Percentiles rank a stretch among this genome's conserved stretches.
Conservation (phyloP, 2,329 filamentous ascomycete species). For the Macrophomina pseudophaseolina region DNA sequence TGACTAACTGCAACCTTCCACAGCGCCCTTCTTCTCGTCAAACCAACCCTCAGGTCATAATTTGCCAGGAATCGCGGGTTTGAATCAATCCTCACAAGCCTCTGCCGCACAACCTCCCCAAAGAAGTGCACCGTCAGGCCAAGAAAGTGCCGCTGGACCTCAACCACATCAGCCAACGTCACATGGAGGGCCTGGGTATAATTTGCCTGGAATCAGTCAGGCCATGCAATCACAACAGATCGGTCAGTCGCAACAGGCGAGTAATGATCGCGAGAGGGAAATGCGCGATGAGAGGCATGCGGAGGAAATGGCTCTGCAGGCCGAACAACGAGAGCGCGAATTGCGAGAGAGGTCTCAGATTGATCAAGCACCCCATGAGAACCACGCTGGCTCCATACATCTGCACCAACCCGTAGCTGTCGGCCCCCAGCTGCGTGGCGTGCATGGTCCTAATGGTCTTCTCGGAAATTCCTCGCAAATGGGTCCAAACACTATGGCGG, state of each 20-base stretch:
- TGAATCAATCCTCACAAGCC: slow-evolving; percentile 51
- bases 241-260: slow-evolving; percentile 39
- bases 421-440: slow-evolving; percentile 73
- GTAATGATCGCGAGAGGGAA: slow-evolving; percentile 52
- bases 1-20: not conserved
- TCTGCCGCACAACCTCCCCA: slow-evolving; percentile 45
- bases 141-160: slow-evolving; percentile 40
- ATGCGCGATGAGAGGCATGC: slow-evolving; percentile 55
- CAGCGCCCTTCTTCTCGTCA: slow-evolving; percentile 48
- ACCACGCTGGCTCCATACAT: slow-evolving; percentile 83
- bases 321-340: slow-evolving; percentile 61
- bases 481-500: slow-evolving; percentile 57
- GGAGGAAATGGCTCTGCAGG: slow-evolving; percentile 41
- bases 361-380: slow-evolving; percentile 79
- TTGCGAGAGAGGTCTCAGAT: slow-evolving; percentile 69
- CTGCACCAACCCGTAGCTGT: slow-evolving; percentile 91
- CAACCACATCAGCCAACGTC: slow-evolving; percentile 40
- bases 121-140: slow-evolving; percentile 39
- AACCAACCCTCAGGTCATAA: slow-evolving; percentile 48
- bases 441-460: slow-evolving; percentile 90
- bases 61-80: slow-evolving; percentile 50
- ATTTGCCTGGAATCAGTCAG: slow-evolving; percentile 52
- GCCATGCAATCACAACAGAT: slow-evolving; percentile 48
- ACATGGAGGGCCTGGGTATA: slow-evolving; percentile 48
- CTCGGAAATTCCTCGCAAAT: slow-evolving; percentile 64